Base-by-base conservation (phyloP, 2,329 filamentous ascomycete genomes). In the Xylaria sp. region DNA sequence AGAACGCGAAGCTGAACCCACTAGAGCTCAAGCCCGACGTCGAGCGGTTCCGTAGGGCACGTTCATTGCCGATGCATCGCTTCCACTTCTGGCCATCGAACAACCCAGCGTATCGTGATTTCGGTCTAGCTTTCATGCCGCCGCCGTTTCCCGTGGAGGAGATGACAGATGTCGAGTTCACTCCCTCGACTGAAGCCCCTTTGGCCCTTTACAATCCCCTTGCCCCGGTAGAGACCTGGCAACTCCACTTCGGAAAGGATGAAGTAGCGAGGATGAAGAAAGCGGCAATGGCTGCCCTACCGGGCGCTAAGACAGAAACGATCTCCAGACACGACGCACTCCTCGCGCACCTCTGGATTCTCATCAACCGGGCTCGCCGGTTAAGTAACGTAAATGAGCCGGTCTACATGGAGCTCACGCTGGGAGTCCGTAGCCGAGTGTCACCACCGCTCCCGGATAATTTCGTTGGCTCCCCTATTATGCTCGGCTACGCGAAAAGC, bases 11-110 rank as follows among this genome's bases (percentile, higher is more conserved):
- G 23, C 59, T 71, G 11, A 54, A 62, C 30, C 66, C 69, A 2
- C 65, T 67, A 13, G 54, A 39, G 1, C 52, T 63, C 0, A 65
- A 66, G 3, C 65, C 72, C 0, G 65, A 72, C n/a, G 59, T 69
- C 2, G 62, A 70, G 4, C 64, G 68, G 4, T 54, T 72, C 18
- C 59, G 65, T 0, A 66, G 62, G 34, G 75, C 76, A 3, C 69
- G 75, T 6, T 63, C 66, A 2, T 65, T 82, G 4, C 78, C 79
- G 1, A 68, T 77, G 57, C 75, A 80, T 63, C 74, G 79, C 5
- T 80, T 74, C 59, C 76, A 80, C 68, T 80, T 78, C 75, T 82
- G 76, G 76, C 70, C 68, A 34, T 65, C 57, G 4, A 64, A 68
- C 0, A 73, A 69, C 0, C 71, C 70, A 0, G 69, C 72, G 1